phyloP scores from a whole-genome alignment of 179 eudicot genomes.

The Spinacia oleracea region DNA sequence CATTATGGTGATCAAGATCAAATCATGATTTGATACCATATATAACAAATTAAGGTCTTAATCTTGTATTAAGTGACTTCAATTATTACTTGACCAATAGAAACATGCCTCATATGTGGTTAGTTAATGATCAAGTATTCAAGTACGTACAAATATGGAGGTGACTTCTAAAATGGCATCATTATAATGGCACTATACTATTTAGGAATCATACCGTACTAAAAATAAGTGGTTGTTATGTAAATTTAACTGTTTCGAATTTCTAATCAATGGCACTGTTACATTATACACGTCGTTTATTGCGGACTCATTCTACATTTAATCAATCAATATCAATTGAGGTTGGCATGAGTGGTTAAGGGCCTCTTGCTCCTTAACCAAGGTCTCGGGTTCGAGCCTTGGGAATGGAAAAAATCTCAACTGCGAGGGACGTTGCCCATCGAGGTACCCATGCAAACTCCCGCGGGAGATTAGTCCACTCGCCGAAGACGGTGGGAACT shows the following conservation, averaged over 20 bases:
- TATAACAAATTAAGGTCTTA: not conserved
- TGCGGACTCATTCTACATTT: too few relatives aligned
- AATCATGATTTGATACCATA: constrained; percentile 27
- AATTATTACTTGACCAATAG: constrained; percentile 12
- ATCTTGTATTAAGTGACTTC: not conserved
- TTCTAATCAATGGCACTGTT: not conserved
- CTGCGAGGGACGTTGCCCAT: too few relatives aligned
- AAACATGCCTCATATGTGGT: not conserved
- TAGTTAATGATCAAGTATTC: constrained; percentile 1
- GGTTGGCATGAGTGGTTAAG: too few relatives aligned
- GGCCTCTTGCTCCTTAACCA: too few relatives aligned
- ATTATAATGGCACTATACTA: constrained; percentile 17
- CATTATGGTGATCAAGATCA: not conserved
- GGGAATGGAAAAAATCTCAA: too few relatives aligned
- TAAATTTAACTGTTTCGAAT: not conserved
- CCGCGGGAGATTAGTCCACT: too few relatives aligned
- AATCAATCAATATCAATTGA: too few relatives aligned
- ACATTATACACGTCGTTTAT: too few relatives aligned
- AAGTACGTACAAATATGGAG: constrained; percentile 10
- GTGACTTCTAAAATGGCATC: constrained; percentile 19
- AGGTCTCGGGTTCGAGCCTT: too few relatives aligned
- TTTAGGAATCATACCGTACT: constrained; percentile 7
- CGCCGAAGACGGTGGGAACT: too few relatives aligned
- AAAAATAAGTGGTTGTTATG: not conserved
- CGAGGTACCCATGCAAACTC: too few relatives aligned